Evolutionary conservation across 2,329 filamentous ascomycete genomes (phyloP).

Genomic region (Sporothrix euskadiensis): DNA sequence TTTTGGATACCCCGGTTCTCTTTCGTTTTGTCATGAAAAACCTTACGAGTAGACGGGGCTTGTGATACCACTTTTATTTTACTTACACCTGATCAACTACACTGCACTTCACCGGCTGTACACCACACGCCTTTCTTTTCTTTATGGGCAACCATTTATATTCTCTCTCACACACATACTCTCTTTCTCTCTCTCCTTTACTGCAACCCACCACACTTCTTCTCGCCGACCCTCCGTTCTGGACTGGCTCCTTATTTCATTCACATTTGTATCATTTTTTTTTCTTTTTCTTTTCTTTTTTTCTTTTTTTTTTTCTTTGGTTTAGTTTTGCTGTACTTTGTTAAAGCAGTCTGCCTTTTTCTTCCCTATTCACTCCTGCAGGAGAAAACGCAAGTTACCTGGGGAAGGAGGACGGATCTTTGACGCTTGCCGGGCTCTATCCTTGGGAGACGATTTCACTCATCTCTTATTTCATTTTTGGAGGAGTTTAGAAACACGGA

Average conservation of each 20-base stretch:
- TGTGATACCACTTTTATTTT: slow-evolving; percentile 37
- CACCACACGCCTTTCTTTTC: not conserved
- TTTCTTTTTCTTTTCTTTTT: no score
- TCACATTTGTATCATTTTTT: slow-evolving; percentile 22
- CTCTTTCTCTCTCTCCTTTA: slow-evolving; percentile 7
- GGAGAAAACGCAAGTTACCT: not conserved
- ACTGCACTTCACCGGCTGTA: not conserved
- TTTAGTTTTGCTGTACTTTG: not conserved
- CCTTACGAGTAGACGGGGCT: slow-evolving; percentile 28
- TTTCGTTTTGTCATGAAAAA: slow-evolving; percentile 19
- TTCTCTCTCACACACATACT: not conserved
- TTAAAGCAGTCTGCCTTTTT: not conserved
- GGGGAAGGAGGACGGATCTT: not conserved
- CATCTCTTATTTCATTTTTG: not conserved
- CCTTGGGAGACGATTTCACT: slow-evolving; percentile 1
- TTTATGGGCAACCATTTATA: not conserved
- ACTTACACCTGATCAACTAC: not conserved
- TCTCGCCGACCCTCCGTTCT: slow-evolving; percentile 6
- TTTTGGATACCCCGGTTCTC: slow-evolving; percentile 21
- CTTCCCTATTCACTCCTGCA: not conserved
- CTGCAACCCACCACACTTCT: not conserved
- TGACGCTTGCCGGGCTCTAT: not conserved
- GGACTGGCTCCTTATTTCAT: slow-evolving; percentile 25
- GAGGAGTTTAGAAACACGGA: slow-evolving; percentile 14
- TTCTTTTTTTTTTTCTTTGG: no score